phyloP scores from a whole-genome alignment of 805 yeast genomes.

The Teunomyces panamensis region DNA sequence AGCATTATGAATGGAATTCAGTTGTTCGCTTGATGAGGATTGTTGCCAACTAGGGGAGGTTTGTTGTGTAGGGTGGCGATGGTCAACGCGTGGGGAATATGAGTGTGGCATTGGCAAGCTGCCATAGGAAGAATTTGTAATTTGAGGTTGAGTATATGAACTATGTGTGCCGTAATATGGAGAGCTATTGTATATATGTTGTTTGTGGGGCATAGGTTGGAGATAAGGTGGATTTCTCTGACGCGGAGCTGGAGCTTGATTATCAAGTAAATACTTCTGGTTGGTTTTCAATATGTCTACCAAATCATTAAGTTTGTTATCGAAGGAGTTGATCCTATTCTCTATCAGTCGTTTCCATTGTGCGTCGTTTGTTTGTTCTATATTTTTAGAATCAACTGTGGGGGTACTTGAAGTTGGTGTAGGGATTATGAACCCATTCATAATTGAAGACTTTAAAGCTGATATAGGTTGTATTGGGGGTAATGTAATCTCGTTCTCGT shows the following conservation, averaged over 20 bases:
- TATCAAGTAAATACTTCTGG: conserved; percentile 25
- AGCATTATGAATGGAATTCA: neutral
- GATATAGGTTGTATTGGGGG: conserved; percentile 15
- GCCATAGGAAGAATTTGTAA: neutral
- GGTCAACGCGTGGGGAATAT: neutral
- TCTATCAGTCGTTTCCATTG: conserved; percentile 38
- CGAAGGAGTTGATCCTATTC: conserved; percentile 32
- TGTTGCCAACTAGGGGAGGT: neutral
- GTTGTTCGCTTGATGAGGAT: neutral
- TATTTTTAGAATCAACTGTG: neutral
- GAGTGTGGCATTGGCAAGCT: neutral
- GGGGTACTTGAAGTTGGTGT: neutral
- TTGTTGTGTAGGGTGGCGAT: neutral
- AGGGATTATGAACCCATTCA: neutral
- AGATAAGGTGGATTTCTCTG: neutral
- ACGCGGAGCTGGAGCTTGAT: neutral
- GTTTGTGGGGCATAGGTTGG: conserved; percentile 1
- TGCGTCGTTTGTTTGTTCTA: conserved; percentile 9
- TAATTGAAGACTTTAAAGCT: neutral
- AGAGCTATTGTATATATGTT: neutral
- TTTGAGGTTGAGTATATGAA: neutral
- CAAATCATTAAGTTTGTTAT: conserved; percentile 34
- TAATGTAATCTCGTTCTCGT: conserved; percentile 8
- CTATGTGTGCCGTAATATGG: neutral
- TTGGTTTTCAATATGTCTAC: conserved; percentile 33